Evolutionary conservation across 2,329 filamentous ascomycete species (phyloP), one percentile per base, ranked within the genome.

Genomic region (Fusarium heterosporum): DNA sequence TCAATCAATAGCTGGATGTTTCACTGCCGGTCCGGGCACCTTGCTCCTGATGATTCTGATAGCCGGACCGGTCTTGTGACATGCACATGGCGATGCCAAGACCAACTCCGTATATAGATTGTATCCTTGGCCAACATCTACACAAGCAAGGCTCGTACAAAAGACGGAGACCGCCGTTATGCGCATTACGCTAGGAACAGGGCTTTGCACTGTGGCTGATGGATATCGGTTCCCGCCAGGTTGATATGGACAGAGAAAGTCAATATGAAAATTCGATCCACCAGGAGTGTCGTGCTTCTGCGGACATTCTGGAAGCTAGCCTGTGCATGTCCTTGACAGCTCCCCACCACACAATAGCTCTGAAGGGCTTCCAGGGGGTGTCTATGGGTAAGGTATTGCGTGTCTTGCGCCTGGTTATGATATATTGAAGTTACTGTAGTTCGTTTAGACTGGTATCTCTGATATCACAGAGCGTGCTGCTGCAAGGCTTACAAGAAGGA

Each of bases 301-400:
- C 36, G 49, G 67, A 68, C 39, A 61, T 72, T 73, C 70, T 73
- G 70, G 70, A 72, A 72, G 50, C 61, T 62, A 49, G 54, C 26
- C 32, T 61, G 53, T 41, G 43, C 47, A 41, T 25, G 41, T 29
- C 42, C 34, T 60, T 61, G 58, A 46, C 51, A 54, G 54, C 53
- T 61, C 66, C 59, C 66, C 66, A 66, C 54, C 61, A 61, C 49
- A 61, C 50, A 43, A 61, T 62, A 53, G 52, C 67, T 66, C 41
- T 43, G 16, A 54, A 13, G 29, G 17, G 39, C 55, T 32, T 39
- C 39, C 53, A 17, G 26, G 39, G 34, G 30, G 38, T 34, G 39
- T n/a, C 51, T 51, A 45, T 29, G 38, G 52, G 32, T 50, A 36
- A 64, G 49, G 42, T 55, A 53, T 67, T 64, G 43, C 60, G 52